Percentiles rank a stretch among this genome's conserved stretches.
Conservation (phyloP, 352 stramenopile species). For the Phytophthora citrophthora region DNA sequence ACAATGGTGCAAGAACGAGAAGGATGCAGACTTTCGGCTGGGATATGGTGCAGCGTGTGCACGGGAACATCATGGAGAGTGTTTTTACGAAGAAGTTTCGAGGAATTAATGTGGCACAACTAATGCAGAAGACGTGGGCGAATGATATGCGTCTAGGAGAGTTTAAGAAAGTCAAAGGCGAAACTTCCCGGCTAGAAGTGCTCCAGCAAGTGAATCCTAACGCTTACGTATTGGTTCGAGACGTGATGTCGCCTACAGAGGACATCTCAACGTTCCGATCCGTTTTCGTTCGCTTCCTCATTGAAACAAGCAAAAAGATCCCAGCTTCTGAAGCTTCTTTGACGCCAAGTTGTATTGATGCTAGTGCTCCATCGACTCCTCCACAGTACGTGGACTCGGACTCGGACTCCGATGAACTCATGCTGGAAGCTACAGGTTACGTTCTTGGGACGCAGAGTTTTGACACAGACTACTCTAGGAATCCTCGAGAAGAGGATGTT, state of each 20-base stretch:
- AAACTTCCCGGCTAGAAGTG: constrained; percentile 44
- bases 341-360: constrained; percentile 14
- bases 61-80: constrained; percentile 39
- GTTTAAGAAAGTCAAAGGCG: constrained; percentile 47
- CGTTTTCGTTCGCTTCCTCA: constrained; percentile 47
- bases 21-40: constrained; percentile 37
- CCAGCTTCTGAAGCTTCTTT: not conserved
- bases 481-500: constrained; percentile 10
- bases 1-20: constrained; percentile 11
- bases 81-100: constrained; percentile 44
- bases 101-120: constrained; percentile 13
- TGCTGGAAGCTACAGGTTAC: constrained; percentile 34
- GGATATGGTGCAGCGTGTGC: constrained; percentile 37
- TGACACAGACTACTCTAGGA: constrained; percentile 31
- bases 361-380: constrained; percentile 20
- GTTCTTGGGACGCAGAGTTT: constrained; percentile 49
- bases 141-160: constrained; percentile 43
- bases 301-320: constrained; percentile 34
- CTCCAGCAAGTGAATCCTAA: constrained; percentile 42
- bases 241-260: constrained; percentile 35
- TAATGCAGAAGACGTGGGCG: constrained; percentile 47
- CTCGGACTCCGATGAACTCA: constrained; percentile 13
- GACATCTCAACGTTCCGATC: constrained; percentile 44
- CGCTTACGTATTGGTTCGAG: constrained; percentile 40
- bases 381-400: constrained; percentile 18